These are phyloP conservation scores for Oryza meridionalis DNA, from an alignment of 176 grass and related monocot species.

Conservation along the genomic window DNA sequence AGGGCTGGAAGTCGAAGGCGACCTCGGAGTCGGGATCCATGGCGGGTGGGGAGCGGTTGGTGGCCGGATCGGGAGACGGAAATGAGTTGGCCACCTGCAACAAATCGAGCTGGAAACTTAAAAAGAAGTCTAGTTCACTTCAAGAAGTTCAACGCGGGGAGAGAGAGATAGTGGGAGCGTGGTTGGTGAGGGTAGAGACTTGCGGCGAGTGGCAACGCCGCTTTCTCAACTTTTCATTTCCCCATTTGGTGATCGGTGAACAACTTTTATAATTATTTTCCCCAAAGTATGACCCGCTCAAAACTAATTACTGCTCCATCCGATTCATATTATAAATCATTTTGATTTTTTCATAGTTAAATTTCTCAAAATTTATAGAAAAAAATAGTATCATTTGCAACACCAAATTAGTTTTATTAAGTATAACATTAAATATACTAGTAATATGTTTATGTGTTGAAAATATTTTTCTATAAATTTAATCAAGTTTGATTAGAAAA, in stretches of 20 bases:
- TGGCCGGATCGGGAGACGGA: background rate
- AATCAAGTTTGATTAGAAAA: too few species aligned
- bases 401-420: too few species aligned
- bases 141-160: background rate
- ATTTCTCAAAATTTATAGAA: too few species aligned
- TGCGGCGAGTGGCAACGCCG: background rate
- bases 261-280: background rate
- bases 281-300: background rate
- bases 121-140: background rate
- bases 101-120: conserved; percentile 15
- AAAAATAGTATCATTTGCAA: too few species aligned
- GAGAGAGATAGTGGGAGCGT: background rate
- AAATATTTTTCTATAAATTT: too few species aligned
- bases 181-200: conserved; percentile 36
- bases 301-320: background rate
- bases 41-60: conserved; percentile 28
- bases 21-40: conserved; percentile 80
- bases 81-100: conserved; percentile 42
- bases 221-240: background rate
- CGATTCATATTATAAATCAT: too few species aligned
- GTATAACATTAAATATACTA: too few species aligned
- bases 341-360: too few species aligned
- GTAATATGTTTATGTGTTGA: too few species aligned
- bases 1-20: conserved; percentile 67
- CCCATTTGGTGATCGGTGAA: background rate